Evolutionary conservation across 331 rosid genomes (phyloP), one percentile per base, ranked within the genome.

Genomic region (Malus hybrid): DNA sequence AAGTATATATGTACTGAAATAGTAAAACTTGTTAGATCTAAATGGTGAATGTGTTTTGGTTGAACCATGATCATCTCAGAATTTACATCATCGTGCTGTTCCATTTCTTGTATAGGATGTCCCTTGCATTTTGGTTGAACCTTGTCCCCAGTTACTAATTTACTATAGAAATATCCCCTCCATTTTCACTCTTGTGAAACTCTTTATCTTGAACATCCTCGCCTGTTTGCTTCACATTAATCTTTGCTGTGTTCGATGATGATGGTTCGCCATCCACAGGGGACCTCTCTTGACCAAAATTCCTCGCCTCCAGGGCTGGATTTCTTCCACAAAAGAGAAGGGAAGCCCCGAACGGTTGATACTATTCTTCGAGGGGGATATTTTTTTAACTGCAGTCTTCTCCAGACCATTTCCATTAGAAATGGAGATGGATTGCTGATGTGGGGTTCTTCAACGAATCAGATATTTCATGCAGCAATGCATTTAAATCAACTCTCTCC

Each of bases 331-430:
- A 93, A n/a, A 77, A 33, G 74, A 77, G 73, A 86, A 68, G 98
- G 98, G 48, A 87, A 91, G 77, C 78, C 79, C 75, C 98, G 84
- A 61, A 82, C 26, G 34, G 97, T 97, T 60, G 94, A 88, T 81
- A 89, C 82, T 52, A 70, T 83, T 80, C 92, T 87, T 73, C 80
- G 83, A 65, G 91, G 92, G 79, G 87, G 87, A 78, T 82, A 82
- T 71, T 83, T 3, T 86, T 86, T 78, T 80, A 33, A 79, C 76
- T n/a, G 69, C 58, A 71, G 42, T 63, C 73, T 85, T 83, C 72
- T 75, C 66, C 70, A 72, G 48, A 69, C 79, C 82, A 78, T 72
- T 81, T 1, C 71, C 79, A 80, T 74, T 46, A 12, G 84, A 71
- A 82, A 77, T 72, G 6, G 48, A 10, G 48, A 42, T 42, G 48